phyloP scores from a whole-genome alignment of 805 yeast genomes.

The Clavispora vitiphila region DNA sequence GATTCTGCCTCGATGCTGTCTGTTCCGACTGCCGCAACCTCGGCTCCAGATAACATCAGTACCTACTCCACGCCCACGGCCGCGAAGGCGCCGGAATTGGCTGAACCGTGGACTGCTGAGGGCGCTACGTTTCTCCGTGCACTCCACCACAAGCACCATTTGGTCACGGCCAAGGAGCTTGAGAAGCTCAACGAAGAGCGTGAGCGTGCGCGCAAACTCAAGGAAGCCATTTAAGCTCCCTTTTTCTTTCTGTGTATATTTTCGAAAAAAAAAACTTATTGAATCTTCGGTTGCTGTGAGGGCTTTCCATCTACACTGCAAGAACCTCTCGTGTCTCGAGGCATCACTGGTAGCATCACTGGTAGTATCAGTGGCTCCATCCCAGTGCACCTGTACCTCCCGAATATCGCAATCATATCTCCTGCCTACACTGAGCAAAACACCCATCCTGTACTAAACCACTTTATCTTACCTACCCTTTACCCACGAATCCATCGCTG shows the following conservation, averaged over 20 bases:
- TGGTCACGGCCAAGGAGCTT: constrained; percentile 63
- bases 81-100: background rate
- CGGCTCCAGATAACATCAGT: background rate
- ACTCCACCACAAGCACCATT: constrained; percentile 56
- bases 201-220: constrained; percentile 14
- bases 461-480: background rate
- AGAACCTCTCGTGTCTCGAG: too few relatives aligned
- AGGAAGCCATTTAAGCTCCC: background rate
- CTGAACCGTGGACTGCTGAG: background rate
- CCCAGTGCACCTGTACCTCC: background rate
- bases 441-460: background rate
- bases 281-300: too few relatives aligned
- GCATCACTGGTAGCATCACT: too few relatives aligned
- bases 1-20: background rate
- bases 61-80: background rate
- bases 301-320: too few relatives aligned
- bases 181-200: constrained; percentile 29
- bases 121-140: constrained; percentile 12
- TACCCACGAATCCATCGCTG: background rate
- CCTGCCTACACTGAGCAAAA: background rate
- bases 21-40: background rate
- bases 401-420: background rate
- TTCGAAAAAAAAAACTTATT: too few relatives aligned
- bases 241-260: background rate
- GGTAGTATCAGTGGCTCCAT: too few relatives aligned